phyloP scores from a whole-genome alignment of 2,329 filamentous ascomycete genomes.

The Fusarium miscanthi region DNA sequence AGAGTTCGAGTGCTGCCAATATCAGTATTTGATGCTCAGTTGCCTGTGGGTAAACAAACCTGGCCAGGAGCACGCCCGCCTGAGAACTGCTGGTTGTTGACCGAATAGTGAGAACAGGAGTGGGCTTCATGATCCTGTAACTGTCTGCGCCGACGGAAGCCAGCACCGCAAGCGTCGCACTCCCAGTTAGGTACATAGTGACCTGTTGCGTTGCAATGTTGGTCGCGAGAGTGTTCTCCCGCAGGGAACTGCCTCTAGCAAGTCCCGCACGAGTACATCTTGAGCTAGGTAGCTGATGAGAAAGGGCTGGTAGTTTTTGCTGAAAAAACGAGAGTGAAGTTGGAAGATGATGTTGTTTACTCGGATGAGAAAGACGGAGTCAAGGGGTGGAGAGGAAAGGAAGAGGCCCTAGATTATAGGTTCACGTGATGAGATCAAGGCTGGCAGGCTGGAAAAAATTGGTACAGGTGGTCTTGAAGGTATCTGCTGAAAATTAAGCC shows the following conservation, averaged over 20 bases:
- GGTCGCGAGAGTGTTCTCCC: constrained; percentile 36
- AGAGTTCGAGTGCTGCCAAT: not conserved
- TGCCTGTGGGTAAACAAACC: not conserved
- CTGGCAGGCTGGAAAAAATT: not conserved
- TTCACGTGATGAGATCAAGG: not conserved
- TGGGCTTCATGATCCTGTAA: constrained; percentile 43
- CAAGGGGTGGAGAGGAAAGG: not conserved
- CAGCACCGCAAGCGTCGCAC: constrained; percentile 42
- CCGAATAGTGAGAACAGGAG: constrained; percentile 47
- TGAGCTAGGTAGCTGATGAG: accelerated
- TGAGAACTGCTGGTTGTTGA: constrained; percentile 10
- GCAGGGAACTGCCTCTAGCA: constrained; percentile 42
- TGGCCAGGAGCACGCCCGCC: not conserved
- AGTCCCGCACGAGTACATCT: constrained; percentile 41
- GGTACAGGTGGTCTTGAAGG: not conserved
- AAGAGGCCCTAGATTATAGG: too few relatives aligned
- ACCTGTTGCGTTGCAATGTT: constrained; percentile 42
- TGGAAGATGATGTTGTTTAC: not conserved
- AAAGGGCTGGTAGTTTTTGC: accelerated
- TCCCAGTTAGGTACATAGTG: constrained; percentile 41
- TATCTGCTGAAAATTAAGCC: not conserved
- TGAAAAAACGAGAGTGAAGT: not conserved
- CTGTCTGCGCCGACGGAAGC: constrained; percentile 25
- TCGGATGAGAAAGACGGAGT: not conserved
- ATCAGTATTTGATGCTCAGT: not conserved